These are phyloP conservation scores for Chrysochromulina parva DNA, from an alignment of 78 protist genomes.

Conservation along the genomic window DNA sequence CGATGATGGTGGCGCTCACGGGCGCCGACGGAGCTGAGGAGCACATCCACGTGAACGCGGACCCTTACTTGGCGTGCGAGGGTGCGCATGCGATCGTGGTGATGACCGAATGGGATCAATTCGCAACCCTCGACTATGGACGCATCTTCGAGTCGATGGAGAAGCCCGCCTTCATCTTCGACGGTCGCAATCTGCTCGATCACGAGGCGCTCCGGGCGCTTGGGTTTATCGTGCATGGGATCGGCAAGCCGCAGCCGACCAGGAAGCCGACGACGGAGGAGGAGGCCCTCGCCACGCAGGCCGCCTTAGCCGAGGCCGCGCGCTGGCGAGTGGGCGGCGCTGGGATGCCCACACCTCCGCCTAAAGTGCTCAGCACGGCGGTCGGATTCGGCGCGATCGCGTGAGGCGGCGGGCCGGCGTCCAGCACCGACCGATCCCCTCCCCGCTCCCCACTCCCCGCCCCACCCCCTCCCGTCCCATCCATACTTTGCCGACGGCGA, in stretches of 20 bases:
- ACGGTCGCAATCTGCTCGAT: slow-evolving; percentile 84
- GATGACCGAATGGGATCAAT: slow-evolving; percentile 96
- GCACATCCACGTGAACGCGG: neutral
- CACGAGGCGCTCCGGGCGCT: slow-evolving; percentile 54
- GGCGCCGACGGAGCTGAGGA: neutral
- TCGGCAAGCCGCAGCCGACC: slow-evolving; percentile 51
- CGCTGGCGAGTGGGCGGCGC: too few relatives aligned
- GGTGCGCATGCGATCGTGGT: slow-evolving; percentile 85
- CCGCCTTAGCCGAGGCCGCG: too few relatives aligned
- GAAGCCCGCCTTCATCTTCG: slow-evolving; percentile 89
- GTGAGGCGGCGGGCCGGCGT: too few relatives aligned
- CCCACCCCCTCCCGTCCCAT: too few relatives aligned
- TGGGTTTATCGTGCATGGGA: slow-evolving; percentile 76
- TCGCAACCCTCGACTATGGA: slow-evolving; percentile 66
- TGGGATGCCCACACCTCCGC: too few relatives aligned
- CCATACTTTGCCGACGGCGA: too few relatives aligned
- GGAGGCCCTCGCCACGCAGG: too few relatives aligned
- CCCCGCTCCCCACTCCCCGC: too few relatives aligned
- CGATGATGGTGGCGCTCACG: slow-evolving; percentile 15
- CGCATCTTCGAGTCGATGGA: slow-evolving; percentile 17
- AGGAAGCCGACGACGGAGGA: too few relatives aligned
- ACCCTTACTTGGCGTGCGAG: neutral
- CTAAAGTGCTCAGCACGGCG: too few relatives aligned
- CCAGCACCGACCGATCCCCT: too few relatives aligned
- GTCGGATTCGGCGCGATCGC: too few relatives aligned